These are phyloP conservation scores for Acacia melanoxylon DNA, from an alignment of 306 rosid species.

Conservation along the genomic window DNA sequence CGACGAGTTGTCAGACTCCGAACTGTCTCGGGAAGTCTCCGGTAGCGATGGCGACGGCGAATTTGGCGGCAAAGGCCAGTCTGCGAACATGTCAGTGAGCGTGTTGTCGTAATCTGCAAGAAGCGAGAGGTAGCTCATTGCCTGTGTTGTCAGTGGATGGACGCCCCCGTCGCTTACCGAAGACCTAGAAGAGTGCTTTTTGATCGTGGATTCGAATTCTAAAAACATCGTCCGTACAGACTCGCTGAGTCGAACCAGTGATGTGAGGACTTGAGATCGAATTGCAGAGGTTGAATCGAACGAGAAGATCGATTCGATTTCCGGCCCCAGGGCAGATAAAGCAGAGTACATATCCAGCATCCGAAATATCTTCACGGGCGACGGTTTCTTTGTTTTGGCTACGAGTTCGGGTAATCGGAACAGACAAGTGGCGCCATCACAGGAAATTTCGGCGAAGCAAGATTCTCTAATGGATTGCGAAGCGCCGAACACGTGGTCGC, in stretches of 20 bases:
- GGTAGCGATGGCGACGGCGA: slow-evolving; percentile 29
- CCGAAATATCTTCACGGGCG: slow-evolving; percentile 44
- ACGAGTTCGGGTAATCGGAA: slow-evolving; percentile 57
- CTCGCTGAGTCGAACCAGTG: slow-evolving; percentile 42
- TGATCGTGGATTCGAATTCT: slow-evolving; percentile 54
- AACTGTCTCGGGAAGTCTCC: slow-evolving; percentile 42
- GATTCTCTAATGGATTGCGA: slow-evolving; percentile 50
- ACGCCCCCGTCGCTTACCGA: slow-evolving; percentile 35
- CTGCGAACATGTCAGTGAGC: slow-evolving; percentile 53
- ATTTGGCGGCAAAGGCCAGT: slow-evolving; percentile 38
- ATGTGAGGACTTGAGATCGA: slow-evolving; percentile 47
- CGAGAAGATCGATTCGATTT: slow-evolving; percentile 59
- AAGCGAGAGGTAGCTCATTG: slow-evolving; percentile 54
- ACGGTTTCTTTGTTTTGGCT: slow-evolving; percentile 38
- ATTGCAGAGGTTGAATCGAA: slow-evolving; percentile 44
- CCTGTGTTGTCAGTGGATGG: slow-evolving; percentile 40
- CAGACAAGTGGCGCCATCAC: slow-evolving; percentile 48
- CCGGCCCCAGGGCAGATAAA: slow-evolving; percentile 41
- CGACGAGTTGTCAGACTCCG: slow-evolving; percentile 30
- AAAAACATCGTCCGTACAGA: slow-evolving; percentile 37
- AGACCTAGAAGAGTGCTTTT: slow-evolving; percentile 42
- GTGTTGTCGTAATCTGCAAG: slow-evolving; percentile 59
- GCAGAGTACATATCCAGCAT: slow-evolving; percentile 60
- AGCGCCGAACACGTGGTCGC: neutral
- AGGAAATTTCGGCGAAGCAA: slow-evolving; percentile 49